phyloP scores from a whole-genome alignment of 106 monocot genomes.

The Phalaenopsis aphrodite region DNA sequence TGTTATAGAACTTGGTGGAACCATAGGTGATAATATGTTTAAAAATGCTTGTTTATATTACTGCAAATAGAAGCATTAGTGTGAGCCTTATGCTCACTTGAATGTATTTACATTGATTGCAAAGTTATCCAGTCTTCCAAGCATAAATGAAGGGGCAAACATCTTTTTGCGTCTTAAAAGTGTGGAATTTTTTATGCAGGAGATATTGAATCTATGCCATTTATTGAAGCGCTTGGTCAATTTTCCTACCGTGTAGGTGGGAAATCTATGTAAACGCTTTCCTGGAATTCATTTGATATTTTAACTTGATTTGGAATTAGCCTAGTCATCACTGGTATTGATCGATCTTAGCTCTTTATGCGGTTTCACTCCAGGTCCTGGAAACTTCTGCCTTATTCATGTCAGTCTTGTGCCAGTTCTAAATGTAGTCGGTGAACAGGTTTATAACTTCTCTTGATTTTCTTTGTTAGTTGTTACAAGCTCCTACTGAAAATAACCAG shows the following conservation, averaged over 20 bases:
- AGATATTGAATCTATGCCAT: too few relatives aligned
- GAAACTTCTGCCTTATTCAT: constrained; percentile 90
- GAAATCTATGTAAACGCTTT: background rate
- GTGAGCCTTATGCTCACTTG: too few relatives aligned
- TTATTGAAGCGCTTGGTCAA: too few relatives aligned
- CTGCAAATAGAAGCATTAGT: too few relatives aligned
- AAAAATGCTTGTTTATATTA: background rate
- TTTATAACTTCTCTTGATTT: background rate
- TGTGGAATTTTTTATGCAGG: too few relatives aligned
- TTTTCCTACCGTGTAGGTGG: too few relatives aligned
- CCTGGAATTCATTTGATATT: background rate
- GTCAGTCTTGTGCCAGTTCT: constrained; percentile 94
- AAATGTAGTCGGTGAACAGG: constrained; percentile 97
- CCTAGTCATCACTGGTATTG: too few relatives aligned
- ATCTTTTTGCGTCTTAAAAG: too few relatives aligned
- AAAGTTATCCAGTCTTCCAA: background rate
- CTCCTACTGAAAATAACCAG: too few relatives aligned
- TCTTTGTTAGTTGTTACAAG: too few relatives aligned
- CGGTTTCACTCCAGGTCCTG: constrained; percentile 40
- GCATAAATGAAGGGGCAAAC: too few relatives aligned
- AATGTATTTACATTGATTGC: background rate
- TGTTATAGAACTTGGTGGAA: constrained; percentile 90
- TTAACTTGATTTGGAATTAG: background rate
- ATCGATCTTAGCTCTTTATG: too few relatives aligned
- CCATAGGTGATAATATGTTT: constrained; percentile 54